Base-by-base conservation (phyloP, 108 stramenopile genomes). In the Nitzschia inconspicua region DNA sequence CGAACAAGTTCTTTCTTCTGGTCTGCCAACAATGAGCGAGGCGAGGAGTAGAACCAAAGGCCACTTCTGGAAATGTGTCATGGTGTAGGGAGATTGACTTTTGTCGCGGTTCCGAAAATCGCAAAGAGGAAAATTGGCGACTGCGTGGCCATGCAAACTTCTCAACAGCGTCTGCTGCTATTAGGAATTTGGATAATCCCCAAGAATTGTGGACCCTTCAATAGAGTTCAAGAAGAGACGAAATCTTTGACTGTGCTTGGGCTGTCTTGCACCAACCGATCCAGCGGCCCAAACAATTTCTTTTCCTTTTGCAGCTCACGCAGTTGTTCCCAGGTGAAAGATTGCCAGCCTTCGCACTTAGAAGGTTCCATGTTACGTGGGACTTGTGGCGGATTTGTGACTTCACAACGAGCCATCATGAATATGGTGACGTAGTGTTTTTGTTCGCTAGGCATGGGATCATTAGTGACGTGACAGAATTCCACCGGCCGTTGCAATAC, bases 391-490 rank as follows among this genome's bases (percentile, higher is more conserved):
- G 60, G 60, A 26, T 60, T 57, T 20, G 43, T 36, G 28, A 28
- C 59, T 8, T 41, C 55, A 58, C 75, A 77, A 6, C 27, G 53
- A 24, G 69, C 65, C 75, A 77, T 70, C 86, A 95, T 90, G 60
- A 95, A 91, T 40, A 95, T 78, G 4, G 91, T 95, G 1, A 95
- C 78, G 48, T 95, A 93, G 57, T 95, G 90, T 58, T 91, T 93
- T 23, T 55, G 41, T 51, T 83, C 77, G 1, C 53, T 36, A 35
- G 48, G 44, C 92, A 94, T 95, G 5, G 80, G 62, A 62, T 93
- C 89, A 63, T 92, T 95, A n/a, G 89, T 88, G 0, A 88, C 89
- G 53, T 85, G 77, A 16, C 58, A 82, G 71, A 89, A 89, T 47
- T 57, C 29, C 4, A 83, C 56, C 0, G 65, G 22, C 26, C 0